These are phyloP conservation scores for Penicillium canariense DNA, from an alignment of 495 filamentous ascomycete species.

Conservation along the genomic window DNA sequence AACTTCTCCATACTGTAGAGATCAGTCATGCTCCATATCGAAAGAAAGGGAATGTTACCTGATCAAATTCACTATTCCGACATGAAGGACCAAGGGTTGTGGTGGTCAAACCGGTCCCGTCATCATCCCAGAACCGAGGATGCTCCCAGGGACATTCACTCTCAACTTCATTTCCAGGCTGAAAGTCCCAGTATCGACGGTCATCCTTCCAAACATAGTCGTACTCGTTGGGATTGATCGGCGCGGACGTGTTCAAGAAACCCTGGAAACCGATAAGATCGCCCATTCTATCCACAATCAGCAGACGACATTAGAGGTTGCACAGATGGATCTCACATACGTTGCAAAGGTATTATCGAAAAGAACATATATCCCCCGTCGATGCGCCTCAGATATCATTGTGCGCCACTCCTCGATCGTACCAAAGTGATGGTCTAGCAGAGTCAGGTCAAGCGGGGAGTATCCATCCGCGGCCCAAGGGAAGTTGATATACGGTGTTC, in stretches of 20 bases:
- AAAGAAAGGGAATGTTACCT: slow-evolving; percentile 17
- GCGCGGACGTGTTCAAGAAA: slow-evolving; percentile 41
- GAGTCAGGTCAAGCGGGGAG: slow-evolving; percentile 38
- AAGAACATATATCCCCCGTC: slow-evolving; percentile 40
- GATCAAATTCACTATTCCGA: slow-evolving; percentile 39
- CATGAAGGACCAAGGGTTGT: slow-evolving; percentile 15
- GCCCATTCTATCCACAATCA: slow-evolving; percentile 31
- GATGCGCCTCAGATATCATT: slow-evolving; percentile 32
- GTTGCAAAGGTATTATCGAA: slow-evolving; percentile 42
- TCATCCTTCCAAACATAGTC: slow-evolving; percentile 42
- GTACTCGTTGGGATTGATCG: slow-evolving; percentile 42
- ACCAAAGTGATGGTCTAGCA: slow-evolving; percentile 39
- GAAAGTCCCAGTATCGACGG: slow-evolving; percentile 41
- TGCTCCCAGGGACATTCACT: slow-evolving; percentile 21
- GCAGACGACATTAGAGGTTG: neutral
- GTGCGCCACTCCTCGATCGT: slow-evolving; percentile 37
- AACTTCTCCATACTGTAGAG: slow-evolving; percentile 39
- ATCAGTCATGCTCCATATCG: slow-evolving; percentile 5
- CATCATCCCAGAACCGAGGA: slow-evolving; percentile 38
- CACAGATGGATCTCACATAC: slow-evolving; percentile 19
- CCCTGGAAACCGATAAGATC: slow-evolving; percentile 48
- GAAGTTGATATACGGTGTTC: slow-evolving; percentile 40
- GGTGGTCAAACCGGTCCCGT: slow-evolving; percentile 30
- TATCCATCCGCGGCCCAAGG: slow-evolving; percentile 44
- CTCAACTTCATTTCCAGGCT: slow-evolving; percentile 28